Evolutionary conservation across 495 filamentous ascomycete species (phyloP), one percentile per base, ranked within the genome.

Genomic region (Xanthoparmelia taractica): DNA sequence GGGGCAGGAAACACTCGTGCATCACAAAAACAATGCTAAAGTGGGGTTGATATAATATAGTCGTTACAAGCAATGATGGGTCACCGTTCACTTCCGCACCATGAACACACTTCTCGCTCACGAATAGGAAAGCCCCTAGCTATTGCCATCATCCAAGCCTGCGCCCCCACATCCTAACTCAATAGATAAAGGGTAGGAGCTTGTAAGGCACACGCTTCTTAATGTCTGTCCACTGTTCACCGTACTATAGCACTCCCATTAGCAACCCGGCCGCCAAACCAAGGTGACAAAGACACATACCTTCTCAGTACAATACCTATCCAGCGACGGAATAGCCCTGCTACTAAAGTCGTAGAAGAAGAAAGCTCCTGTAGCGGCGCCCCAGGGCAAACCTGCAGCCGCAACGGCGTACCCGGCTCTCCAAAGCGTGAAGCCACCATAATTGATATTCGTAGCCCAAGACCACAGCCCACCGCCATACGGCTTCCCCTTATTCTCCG

Each of bases 381-480:
- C 82, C 58, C 68, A 78, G 18, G 72, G 55, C 77, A 76, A 78
- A 0, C 83, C 83, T 2, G 76, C 76, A 17, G 69, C 71, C 1
- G 75, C 77, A 65, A 85, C 59, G 20, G 77, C 76, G 66, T 80
- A 84, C 4, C 75, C 80, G 48, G 76, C 70, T 45, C 83, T 70
- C 83, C 83, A 84, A 4, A 86, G 37, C 1, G 80, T 78, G 66
- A 82, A 85, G 17, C 73, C 82, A 31, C 77, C 77, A 65, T 86
- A 86, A 54, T 86, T 86, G 68, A 82, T 75, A 61, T 87, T 82
- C n/a, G 81, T 76, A 7, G 81, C 79, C 66, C 78, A 66, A 4
- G 68, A 64, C 75, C 79, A 85, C 36, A 84, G 66, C 1, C 84
- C 84, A 2, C 71, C 76, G 33, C 73, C 76, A 64, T 78, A 84